Evolutionary conservation across 2,329 filamentous ascomycete genomes (phyloP).

Genomic region (Cryphonectria carpinicola): DNA sequence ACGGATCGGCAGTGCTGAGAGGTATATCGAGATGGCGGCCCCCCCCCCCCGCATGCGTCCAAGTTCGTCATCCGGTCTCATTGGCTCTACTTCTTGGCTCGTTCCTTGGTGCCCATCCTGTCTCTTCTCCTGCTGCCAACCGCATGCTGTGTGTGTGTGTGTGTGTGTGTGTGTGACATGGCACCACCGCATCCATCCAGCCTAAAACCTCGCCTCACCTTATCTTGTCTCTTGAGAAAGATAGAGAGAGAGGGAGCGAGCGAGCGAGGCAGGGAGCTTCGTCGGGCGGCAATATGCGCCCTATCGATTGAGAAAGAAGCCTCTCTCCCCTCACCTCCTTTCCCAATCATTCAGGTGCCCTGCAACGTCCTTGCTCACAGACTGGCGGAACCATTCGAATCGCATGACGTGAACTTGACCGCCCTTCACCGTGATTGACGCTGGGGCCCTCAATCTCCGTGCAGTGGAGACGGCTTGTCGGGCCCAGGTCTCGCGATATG

Average conservation of each 20-base stretch:
- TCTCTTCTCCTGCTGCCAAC: neutral
- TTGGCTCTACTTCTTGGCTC: neutral
- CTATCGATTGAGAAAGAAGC: neutral
- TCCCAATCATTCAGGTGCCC: neutral
- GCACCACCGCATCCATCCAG: neutral
- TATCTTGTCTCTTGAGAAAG: too few relatives aligned
- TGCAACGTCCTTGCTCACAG: neutral
- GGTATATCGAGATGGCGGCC: neutral
- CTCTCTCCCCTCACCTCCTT: conserved; percentile 1
- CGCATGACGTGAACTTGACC: conserved; percentile 17
- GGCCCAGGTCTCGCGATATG: conserved; percentile 8
- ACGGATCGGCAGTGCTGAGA: neutral
- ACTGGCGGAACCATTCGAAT: neutral
- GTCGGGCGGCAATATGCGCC: conserved; percentile 8
- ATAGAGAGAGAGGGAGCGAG: too few relatives aligned
- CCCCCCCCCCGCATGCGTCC: neutral
- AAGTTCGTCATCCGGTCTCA: neutral
- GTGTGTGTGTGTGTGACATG: neutral
- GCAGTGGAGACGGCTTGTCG: conserved; percentile 21
- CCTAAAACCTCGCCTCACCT: neutral
- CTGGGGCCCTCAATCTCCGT: conserved; percentile 28
- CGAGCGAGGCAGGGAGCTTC: neutral
- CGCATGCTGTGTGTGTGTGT: neutral
- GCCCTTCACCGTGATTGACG: conserved; percentile 20
- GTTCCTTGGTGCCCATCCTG: neutral